Evolutionary conservation across 2,329 filamentous ascomycete genomes (phyloP), one percentile per base, ranked within the genome.

Genomic region (Arthrobotrys sinensis): DNA sequence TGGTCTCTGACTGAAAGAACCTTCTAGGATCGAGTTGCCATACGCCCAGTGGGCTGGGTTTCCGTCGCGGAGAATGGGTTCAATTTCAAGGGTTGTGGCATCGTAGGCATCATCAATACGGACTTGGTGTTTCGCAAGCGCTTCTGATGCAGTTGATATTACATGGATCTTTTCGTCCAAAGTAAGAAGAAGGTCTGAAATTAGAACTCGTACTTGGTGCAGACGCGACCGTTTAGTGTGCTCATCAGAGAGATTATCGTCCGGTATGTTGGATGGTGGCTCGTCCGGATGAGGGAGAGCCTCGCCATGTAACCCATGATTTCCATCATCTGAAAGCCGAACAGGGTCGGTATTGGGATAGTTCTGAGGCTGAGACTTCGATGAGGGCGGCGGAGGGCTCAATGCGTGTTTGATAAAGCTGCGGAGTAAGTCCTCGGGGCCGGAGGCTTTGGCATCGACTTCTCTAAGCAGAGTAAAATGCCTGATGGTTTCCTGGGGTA

Each of bases 91-190:
- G 80, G 96, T 92, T 72, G 98, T 89, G 85, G 94, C 91, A 19
- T 93, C 91, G 88, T 92, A 97, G 36, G 96, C 91, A 81, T 92
- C 91, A 83, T 97, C 92, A 83, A 97, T 90, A 65, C 96, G 93
- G 76, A 89, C 86, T 40, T 97, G 88, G 83, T 97, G 94, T 83
- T 92, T 93, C 80, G 93, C 90, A 11, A 98, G 89, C 53, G 94
- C 93, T 81, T 97, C 93, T 82, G 95, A 96, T 68, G 96, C 95
- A 14, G 95, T 96, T 43, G 93, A 92, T 71, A 98, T 92, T 81
- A 99, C 96, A 81, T 97, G 94, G 81, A 97, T 97, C 86, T 99
- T 99, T 85, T 99, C 96, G 83, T 99, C 96, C 43, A 98, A 88
- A 0, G 94, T 95, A 57, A 93, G 90, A 52, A 98, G 90, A 87